These are phyloP conservation scores for Hymenoscyphus occultus DNA, from an alignment of 2,329 filamentous ascomycete genomes.

Conservation along the genomic window DNA sequence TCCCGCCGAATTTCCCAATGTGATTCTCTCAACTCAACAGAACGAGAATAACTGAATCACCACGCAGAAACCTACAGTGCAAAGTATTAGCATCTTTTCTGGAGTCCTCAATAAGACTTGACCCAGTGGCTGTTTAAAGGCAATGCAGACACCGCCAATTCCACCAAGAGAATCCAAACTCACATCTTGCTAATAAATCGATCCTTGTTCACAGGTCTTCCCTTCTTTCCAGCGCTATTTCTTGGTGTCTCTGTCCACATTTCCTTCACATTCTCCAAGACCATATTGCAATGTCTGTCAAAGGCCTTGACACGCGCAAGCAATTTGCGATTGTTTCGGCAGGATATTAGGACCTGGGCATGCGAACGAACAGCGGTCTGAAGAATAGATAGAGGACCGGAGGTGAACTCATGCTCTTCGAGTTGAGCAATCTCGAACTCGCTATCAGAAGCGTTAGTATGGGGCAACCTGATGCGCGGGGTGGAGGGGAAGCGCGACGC, in stretches of 20 bases:
- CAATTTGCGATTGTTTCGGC: slow-evolving; percentile 97
- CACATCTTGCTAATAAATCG: slow-evolving; percentile 97
- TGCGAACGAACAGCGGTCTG: slow-evolving; percentile 95
- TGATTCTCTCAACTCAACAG: slow-evolving; percentile 35
- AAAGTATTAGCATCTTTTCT: slow-evolving; percentile 12
- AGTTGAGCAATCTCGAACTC: slow-evolving; percentile 86
- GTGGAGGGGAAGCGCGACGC: slow-evolving; percentile 42
- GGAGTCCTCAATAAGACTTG: background rate
- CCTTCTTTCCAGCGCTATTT: slow-evolving; percentile 81
- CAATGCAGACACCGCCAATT: background rate
- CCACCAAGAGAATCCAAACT: slow-evolving; percentile 37
- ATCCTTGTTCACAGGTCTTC: slow-evolving; percentile 92
- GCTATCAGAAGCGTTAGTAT: slow-evolving; percentile 44
- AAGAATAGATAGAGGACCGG: slow-evolving; percentile 84
- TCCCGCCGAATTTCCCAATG: slow-evolving; percentile 15
- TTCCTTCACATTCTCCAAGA: slow-evolving; percentile 94
- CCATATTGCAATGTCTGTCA: slow-evolving; percentile 99
- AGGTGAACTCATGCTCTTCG: slow-evolving; percentile 76
- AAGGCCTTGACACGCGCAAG: slow-evolving; percentile 97
- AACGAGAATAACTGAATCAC: slow-evolving; percentile 39
- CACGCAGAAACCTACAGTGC: slow-evolving; percentile 37
- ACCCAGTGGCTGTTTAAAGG: background rate
- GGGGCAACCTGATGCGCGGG: background rate
- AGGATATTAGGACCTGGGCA: slow-evolving; percentile 93
- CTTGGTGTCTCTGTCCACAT: slow-evolving; percentile 98